phyloP scores from a whole-genome alignment of 495 filamentous ascomycete species.

The Hypoxylon cercidicola region DNA sequence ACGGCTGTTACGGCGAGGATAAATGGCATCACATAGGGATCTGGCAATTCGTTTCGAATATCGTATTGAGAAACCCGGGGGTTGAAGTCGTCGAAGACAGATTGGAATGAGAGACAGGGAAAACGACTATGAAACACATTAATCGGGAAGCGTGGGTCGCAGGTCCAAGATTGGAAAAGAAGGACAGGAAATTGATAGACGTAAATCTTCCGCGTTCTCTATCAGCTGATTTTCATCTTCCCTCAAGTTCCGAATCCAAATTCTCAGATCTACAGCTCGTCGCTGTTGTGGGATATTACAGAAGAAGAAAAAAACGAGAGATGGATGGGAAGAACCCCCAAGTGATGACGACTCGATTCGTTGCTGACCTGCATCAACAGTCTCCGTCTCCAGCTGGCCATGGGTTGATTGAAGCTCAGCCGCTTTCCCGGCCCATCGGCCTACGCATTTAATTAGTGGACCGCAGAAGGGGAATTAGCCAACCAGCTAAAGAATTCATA shows the following conservation, averaged over 20 bases:
- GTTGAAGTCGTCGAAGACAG: conserved; percentile 26
- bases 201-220: conserved; percentile 27
- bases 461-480: conserved; percentile 4
- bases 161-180: conserved; percentile 25
- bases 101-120: conserved; percentile 35
- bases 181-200: conserved; percentile 32
- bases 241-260: not conserved
- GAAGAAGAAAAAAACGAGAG: conserved; percentile 4
- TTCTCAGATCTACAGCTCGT: not conserved
- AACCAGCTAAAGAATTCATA: conserved; percentile 5
- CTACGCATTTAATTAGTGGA: conserved; percentile 11
- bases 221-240: conserved; percentile 16
- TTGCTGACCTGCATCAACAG: conserved; percentile 23
- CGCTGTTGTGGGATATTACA: conserved; percentile 11
- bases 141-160: conserved; percentile 41
- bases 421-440: conserved; percentile 26
- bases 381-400: conserved; percentile 10
- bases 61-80: conserved; percentile 25
- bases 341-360: conserved; percentile 20
- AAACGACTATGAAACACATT: conserved; percentile 42
- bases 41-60: conserved; percentile 28
- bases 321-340: conserved; percentile 19
- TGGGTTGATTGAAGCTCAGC: conserved; percentile 34
- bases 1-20: conserved; percentile 21
- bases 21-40: conserved; percentile 40